Conservation (phyloP, 228 moss, liverwort and hornwort genomes). For the Sphagnum fallax region DNA sequence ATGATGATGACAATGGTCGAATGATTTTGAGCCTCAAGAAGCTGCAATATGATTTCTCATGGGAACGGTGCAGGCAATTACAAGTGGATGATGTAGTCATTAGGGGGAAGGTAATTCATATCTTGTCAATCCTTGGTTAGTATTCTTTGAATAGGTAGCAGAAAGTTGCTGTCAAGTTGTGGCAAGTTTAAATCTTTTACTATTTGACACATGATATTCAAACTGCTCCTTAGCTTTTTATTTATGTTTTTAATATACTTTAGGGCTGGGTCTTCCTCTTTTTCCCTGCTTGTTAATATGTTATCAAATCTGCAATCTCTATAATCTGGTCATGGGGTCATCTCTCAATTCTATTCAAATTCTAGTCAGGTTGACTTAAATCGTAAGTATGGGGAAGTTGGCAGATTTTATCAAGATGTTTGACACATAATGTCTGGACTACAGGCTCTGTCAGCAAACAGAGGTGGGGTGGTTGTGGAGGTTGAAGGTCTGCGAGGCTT, state of each 20-base stretch:
- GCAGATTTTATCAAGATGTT: neutral
- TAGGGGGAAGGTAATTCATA: conserved; percentile 54
- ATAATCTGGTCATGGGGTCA: no score
- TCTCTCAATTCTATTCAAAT: no score
- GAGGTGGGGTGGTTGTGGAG: conserved; percentile 83
- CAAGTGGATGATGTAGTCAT: conserved; percentile 82
- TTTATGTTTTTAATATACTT: no score
- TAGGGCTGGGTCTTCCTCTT: no score
- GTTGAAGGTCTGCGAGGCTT: conserved; percentile 94
- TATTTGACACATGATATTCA: no score
- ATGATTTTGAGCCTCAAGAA: conserved; percentile 87
- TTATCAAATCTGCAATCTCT: no score
- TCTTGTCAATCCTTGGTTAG: neutral
- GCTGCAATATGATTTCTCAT: conserved; percentile 85
- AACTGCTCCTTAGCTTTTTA: no score
- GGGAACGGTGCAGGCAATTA: conserved; percentile 94
- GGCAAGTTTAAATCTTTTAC: no score
- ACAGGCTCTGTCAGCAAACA: conserved; percentile 72
- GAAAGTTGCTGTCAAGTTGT: neutral
- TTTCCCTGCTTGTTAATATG: no score
- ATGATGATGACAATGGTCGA: conserved; percentile 91
- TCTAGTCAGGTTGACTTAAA: no score
- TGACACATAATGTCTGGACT: neutral
- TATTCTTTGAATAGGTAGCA: no score
- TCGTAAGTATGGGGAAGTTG: no score